phyloP scores from a whole-genome alignment of 345 rosid species.

The Pistacia vera region DNA sequence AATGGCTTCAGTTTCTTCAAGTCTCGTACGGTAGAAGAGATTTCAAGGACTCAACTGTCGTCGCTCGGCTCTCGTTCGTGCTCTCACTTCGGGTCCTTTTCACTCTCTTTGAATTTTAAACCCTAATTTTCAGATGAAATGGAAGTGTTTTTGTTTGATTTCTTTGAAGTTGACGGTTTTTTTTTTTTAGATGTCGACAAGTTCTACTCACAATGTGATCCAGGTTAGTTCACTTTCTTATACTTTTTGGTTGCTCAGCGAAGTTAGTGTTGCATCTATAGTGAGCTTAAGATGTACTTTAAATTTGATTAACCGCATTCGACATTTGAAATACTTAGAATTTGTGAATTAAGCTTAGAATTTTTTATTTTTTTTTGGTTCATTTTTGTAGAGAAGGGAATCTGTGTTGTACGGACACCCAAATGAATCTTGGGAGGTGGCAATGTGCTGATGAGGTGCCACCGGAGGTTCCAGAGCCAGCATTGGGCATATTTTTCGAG shows the following conservation, averaged over 20 bases:
- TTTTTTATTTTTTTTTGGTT: background rate
- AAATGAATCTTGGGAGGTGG: slow-evolving; percentile 82
- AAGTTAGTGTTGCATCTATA: background rate
- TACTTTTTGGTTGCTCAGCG: slow-evolving; percentile 13
- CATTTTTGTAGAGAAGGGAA: slow-evolving; percentile 61
- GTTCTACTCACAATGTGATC: slow-evolving; percentile 43
- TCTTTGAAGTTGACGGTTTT: background rate
- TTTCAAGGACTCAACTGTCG: slow-evolving; percentile 63
- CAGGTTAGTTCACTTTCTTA: slow-evolving; percentile 27
- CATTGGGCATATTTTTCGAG: slow-evolving; percentile 83
- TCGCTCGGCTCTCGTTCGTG: slow-evolving; percentile 42
- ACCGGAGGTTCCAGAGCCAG: slow-evolving; percentile 88
- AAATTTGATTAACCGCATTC: background rate
- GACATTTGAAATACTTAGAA: background rate
- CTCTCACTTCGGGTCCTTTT: slow-evolving; percentile 39
- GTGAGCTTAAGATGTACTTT: background rate
- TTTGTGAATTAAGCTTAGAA: background rate
- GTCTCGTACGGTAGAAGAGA: slow-evolving; percentile 78
- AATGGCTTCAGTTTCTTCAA: slow-evolving; percentile 47
- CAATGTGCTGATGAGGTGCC: slow-evolving; percentile 76
- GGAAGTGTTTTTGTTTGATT: background rate
- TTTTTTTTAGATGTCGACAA: slow-evolving; percentile 36
- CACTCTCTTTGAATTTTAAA: slow-evolving; percentile 3
- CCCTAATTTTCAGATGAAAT: slow-evolving; percentile 6
- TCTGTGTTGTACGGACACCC: slow-evolving; percentile 77